Percentiles rank a stretch among this genome's conserved stretches.
phyloP scores from a whole-genome alignment of 371 early-diverging fungal species.

The Thermomucor indicae-seudaticae region DNA sequence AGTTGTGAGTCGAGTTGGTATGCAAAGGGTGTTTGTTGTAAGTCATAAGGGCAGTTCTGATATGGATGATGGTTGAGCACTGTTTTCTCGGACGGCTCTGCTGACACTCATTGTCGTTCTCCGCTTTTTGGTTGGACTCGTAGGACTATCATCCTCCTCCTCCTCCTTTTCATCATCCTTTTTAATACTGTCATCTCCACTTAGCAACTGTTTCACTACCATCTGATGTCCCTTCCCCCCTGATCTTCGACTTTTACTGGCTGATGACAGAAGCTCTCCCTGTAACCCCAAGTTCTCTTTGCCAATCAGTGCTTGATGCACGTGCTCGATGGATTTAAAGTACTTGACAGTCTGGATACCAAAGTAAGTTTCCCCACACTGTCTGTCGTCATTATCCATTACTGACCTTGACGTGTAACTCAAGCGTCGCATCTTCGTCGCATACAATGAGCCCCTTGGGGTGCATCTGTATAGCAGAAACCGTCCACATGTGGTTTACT shows the following conservation, averaged over 20 bases:
- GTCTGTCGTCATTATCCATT: too few relatives aligned
- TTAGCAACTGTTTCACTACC: slow-evolving; percentile 1
- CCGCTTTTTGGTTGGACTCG: not conserved
- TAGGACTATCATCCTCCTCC: not conserved
- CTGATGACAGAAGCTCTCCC: slow-evolving; percentile 44
- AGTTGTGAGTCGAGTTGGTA: too few relatives aligned
- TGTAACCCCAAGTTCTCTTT: slow-evolving; percentile 73
- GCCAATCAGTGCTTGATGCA: slow-evolving; percentile 75
- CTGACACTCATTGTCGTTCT: not conserved
- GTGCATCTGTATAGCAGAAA: slow-evolving; percentile 86
- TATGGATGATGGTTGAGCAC: not conserved
- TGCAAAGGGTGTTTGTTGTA: too few relatives aligned
- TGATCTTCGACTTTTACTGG: not conserved
- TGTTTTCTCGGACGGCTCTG: not conserved
- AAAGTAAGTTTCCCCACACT: not conserved
- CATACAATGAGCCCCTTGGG: slow-evolving; percentile 87
- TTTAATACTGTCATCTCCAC: not conserved
- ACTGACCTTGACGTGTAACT: slow-evolving; percentile 77
- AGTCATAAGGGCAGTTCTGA: too few relatives aligned
- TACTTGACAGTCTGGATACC: slow-evolving; percentile 69
- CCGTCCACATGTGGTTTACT: slow-evolving; percentile 92
- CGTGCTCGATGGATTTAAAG: slow-evolving; percentile 86
- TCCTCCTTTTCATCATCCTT: not conserved
- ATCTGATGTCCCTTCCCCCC: not conserved
- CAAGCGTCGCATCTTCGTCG: slow-evolving; percentile 88